Conservation (phyloP, 208 protist genomes). For the Crithidia thermophila region DNA sequence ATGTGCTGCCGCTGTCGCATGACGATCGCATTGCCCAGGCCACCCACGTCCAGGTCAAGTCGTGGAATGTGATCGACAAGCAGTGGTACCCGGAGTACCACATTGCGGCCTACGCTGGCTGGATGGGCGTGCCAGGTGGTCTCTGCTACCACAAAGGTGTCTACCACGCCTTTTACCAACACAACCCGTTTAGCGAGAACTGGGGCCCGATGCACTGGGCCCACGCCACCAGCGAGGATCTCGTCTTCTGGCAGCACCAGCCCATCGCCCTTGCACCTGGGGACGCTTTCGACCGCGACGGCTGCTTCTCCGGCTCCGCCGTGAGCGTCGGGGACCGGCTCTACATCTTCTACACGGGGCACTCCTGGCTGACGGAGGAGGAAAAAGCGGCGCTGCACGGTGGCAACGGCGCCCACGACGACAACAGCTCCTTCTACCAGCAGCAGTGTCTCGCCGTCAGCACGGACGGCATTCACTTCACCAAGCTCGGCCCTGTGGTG, state of each 20-base stretch:
- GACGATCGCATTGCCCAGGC: constrained; percentile 24
- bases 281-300: constrained; percentile 42
- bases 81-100: constrained; percentile 56
- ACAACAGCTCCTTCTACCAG: constrained; percentile 31
- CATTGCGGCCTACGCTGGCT: constrained; percentile 36
- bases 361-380: constrained; percentile 30
- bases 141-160: constrained; percentile 39
- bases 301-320: constrained; percentile 58
- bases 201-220: constrained; percentile 66
- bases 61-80: constrained; percentile 18
- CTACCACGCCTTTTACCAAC: constrained; percentile 59
- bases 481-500: constrained; percentile 36
- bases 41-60: constrained; percentile 9
- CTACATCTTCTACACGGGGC: constrained; percentile 63
- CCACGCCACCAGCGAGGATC: constrained; percentile 43
- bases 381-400: constrained; percentile 5
- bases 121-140: constrained; percentile 51
- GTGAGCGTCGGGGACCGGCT: constrained; percentile 40
- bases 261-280: constrained; percentile 45
- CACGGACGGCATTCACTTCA: constrained; percentile 40
- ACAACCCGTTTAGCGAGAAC: constrained; percentile 45
- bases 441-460: constrained; percentile 66
- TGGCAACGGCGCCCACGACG: constrained; percentile 3
- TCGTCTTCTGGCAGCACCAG: constrained; percentile 50
- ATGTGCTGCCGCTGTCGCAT: constrained; percentile 10